Conservation (phyloP, 1,284 basidiomycete species). For the Athelia sp. region DNA sequence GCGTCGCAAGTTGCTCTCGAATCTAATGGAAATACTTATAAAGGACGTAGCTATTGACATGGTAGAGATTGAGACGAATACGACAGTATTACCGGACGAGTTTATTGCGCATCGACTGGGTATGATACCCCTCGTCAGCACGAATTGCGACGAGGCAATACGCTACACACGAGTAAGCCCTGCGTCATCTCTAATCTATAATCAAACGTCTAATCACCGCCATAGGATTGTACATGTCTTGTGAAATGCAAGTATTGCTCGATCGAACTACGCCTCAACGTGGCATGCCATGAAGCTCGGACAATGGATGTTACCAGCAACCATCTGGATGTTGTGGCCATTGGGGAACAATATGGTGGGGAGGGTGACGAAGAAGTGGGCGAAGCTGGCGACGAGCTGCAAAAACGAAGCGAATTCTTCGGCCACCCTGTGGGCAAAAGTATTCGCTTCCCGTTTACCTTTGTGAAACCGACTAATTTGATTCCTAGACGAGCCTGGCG, state of each 20-base stretch:
- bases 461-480: conserved; percentile 4
- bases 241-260: conserved; percentile 79
- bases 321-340: conserved; percentile 60
- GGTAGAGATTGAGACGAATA: conserved; percentile 91
- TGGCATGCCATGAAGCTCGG: conserved; percentile 60
- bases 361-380: conserved; percentile 28
- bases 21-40: conserved; percentile 6
- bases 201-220: conserved; percentile 6
- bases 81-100: conserved; percentile 93
- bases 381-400: conserved; percentile 62
- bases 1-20: conserved; percentile 24
- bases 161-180: conserved; percentile 70
- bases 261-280: conserved; percentile 70
- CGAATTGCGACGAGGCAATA: conserved; percentile 80
- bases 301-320: conserved; percentile 83
- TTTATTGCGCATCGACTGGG: conserved; percentile 96
- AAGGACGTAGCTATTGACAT: conserved; percentile 82
- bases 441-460: conserved; percentile 25
- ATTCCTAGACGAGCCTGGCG: conserved; percentile 49
- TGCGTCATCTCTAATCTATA: conserved; percentile 1
- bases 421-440: conserved; percentile 88
- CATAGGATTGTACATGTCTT: conserved; percentile 82
- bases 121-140: conserved; percentile 87
- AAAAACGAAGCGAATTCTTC: conserved; percentile 72
- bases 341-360: conserved; percentile 29